Conservation (phyloP, 805 yeast species). For the Metschnikowia gruessii region DNA sequence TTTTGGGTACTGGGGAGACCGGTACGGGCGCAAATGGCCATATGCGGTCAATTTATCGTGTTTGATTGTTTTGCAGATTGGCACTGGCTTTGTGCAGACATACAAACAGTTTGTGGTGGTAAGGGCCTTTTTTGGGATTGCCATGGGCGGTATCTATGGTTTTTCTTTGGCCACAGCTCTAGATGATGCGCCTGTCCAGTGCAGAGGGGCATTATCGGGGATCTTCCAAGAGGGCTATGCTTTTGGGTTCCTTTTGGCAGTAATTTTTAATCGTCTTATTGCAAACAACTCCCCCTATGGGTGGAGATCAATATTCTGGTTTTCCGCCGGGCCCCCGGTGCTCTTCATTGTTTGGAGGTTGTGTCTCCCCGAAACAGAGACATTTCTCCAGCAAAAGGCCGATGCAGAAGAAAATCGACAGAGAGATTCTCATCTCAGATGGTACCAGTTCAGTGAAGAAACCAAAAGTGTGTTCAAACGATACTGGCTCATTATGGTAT, state of each 20-base stretch:
- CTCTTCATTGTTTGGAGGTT: slow-evolving; percentile 57
- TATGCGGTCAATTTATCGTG: slow-evolving; percentile 44
- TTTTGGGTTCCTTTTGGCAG: slow-evolving; percentile 64
- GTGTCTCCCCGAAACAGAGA: slow-evolving; percentile 56
- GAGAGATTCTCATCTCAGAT: slow-evolving; percentile 5
- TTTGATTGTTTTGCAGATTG: slow-evolving; percentile 55
- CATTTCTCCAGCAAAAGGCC: slow-evolving; percentile 33
- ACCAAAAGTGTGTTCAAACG: slow-evolving; percentile 31
- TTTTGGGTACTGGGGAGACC: slow-evolving; percentile 61
- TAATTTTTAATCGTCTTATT: slow-evolving; percentile 61
- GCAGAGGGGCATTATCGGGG: slow-evolving; percentile 61
- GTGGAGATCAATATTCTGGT: slow-evolving; percentile 70
- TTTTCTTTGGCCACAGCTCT: slow-evolving; percentile 64
- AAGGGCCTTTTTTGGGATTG: slow-evolving; percentile 60
- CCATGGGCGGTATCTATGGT: slow-evolving; percentile 73
- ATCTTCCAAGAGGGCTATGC: slow-evolving; percentile 81
- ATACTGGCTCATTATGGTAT: slow-evolving; percentile 61
- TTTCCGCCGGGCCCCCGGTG: slow-evolving; percentile 66
- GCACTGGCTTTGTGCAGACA: slow-evolving; percentile 58
- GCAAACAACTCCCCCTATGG: slow-evolving; percentile 43
- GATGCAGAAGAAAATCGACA: slow-evolving; percentile 10
- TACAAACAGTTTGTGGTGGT: slow-evolving; percentile 59
- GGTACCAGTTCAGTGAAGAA: slow-evolving; percentile 14
- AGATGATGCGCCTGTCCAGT: slow-evolving; percentile 57
- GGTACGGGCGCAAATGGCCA: slow-evolving; percentile 61